Evolutionary conservation across 208 protist genomes (phyloP).

Genomic region (Acanthamoeba lenticulata): DNA sequence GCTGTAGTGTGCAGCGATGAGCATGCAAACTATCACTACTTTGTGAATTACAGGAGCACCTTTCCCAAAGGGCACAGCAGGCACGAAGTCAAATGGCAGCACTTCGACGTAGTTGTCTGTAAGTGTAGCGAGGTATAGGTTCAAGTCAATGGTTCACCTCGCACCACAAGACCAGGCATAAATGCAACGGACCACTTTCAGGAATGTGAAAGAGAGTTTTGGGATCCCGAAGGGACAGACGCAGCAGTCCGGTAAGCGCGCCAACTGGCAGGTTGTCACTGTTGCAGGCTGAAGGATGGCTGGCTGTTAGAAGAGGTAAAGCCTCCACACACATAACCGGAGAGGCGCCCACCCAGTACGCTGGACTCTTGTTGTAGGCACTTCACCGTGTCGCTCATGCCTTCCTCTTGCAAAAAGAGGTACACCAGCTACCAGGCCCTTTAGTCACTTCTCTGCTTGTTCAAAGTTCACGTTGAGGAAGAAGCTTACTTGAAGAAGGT

Average conservation of each 20-base stretch:
- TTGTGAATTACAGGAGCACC: not conserved
- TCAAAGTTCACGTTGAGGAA: too few relatives aligned
- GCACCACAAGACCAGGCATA: not conserved
- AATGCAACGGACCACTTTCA: not conserved
- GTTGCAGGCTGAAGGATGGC: not conserved
- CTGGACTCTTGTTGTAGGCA: not conserved
- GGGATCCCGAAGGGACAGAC: not conserved
- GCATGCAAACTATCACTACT: not conserved
- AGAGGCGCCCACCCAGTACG: not conserved
- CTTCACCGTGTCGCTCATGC: constrained; percentile 14
- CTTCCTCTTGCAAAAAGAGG: constrained; percentile 21
- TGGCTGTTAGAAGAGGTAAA: not conserved
- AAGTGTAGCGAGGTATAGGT: not conserved
- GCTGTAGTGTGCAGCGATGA: not conserved
- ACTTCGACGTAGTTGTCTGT: constrained; percentile 10
- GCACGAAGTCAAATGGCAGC: not conserved
- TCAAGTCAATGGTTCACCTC: not conserved
- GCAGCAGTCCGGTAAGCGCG: not conserved
- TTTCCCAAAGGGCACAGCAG: not conserved
- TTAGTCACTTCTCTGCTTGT: too few relatives aligned
- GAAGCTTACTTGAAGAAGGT: not conserved
- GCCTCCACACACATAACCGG: not conserved
- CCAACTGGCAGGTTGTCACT: not conserved
- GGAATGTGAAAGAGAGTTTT: not conserved
- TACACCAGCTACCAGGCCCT: not conserved